Base-by-base conservation (phyloP, 805 yeast species). In the Nematodospora valgi region DNA sequence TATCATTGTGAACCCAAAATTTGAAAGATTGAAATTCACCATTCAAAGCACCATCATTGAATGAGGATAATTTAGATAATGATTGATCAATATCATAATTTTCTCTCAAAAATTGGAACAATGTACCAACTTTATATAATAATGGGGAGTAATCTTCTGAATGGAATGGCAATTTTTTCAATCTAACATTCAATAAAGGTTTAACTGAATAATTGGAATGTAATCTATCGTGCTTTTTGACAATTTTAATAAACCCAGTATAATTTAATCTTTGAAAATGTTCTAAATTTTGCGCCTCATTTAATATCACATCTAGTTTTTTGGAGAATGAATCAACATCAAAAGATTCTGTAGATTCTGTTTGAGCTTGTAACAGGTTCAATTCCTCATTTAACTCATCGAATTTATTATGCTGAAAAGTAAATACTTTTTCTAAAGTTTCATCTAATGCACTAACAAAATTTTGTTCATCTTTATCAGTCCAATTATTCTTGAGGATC, bases 1-100 rank as follows among this genome's bases (percentile, higher is more conserved):
- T 56, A 29, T 93, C 98, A n/a, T 91, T 89, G 58, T 91, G 98
- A 28, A 93, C 74, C 98, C 98, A 91, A 60, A 91, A 91, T 63
- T 86, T 87, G 61, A 82, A 80, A 11, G 86, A 80, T 44, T 68
- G 81, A 68, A 49, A 79, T 55, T 67, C 66, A 5, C 40, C 44
- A n/a, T 44, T 48, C 34, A 46, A 48, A 17, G 58, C 49, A 7
- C 56, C 61, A 35, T 66, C 71, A 38, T 61, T 66, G 62, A 68
- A 55, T 59, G 69, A 63, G n/a, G 76, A 69, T 37, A 76, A 53
- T 46, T 69, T 72, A 23, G 67, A 64, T 45, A 75, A 64, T 0
- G 76, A 60, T 44, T 66, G 68, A 43, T 70, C 68, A 26, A 75
- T 56, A 40, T 70, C 72, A 46, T 74, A 68, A 59, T 83, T 86